These are phyloP conservation scores for Ganoderma leucocontextum DNA, from an alignment of 1,284 basidiomycete genomes.

Conservation along the genomic window DNA sequence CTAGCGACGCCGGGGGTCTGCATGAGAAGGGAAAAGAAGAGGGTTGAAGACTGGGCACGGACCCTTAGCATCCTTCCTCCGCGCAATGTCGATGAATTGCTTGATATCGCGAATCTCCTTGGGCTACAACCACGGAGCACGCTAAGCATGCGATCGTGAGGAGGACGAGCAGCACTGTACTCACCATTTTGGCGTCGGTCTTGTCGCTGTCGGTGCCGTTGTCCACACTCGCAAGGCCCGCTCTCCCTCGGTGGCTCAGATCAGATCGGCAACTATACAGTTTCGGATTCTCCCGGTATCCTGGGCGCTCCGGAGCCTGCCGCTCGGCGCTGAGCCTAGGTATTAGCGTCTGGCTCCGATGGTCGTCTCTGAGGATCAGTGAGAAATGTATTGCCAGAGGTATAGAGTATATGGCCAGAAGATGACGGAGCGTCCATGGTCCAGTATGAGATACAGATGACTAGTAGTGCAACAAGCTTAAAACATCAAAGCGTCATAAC, in stretches of 20 bases:
- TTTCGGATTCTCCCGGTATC: slow-evolving; percentile 22
- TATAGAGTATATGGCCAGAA: slow-evolving; percentile 7
- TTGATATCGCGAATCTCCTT: slow-evolving; percentile 99
- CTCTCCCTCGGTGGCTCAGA: slow-evolving; percentile 29
- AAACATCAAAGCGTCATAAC: slow-evolving; percentile 15
- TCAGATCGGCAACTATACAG: slow-evolving; percentile 33
- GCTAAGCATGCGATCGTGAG: not conserved
- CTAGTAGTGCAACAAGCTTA: slow-evolving; percentile 28
- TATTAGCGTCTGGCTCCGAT: too few relatives aligned
- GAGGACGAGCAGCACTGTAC: slow-evolving; percentile 11
- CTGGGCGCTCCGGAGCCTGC: too few relatives aligned
- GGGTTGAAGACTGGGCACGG: slow-evolving; percentile 38
- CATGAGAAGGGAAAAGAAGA: slow-evolving; percentile 35
- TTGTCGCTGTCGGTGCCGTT: slow-evolving; percentile 27
- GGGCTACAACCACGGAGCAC: slow-evolving; percentile 63
- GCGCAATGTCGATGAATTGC: slow-evolving; percentile 96
- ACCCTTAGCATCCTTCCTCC: slow-evolving; percentile 88
- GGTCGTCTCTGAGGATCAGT: not conserved
- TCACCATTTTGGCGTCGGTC: slow-evolving; percentile 40
- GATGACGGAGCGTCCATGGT: slow-evolving; percentile 4
- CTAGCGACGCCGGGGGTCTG: slow-evolving; percentile 50
- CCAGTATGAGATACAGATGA: slow-evolving; percentile 23
- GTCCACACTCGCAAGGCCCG: not conserved
- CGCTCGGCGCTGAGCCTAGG: too few relatives aligned
- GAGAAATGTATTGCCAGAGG: not conserved